These are phyloP conservation scores for Phytophthora uliginosa DNA, from an alignment of 352 stramenopile species.

Conservation along the genomic window DNA sequence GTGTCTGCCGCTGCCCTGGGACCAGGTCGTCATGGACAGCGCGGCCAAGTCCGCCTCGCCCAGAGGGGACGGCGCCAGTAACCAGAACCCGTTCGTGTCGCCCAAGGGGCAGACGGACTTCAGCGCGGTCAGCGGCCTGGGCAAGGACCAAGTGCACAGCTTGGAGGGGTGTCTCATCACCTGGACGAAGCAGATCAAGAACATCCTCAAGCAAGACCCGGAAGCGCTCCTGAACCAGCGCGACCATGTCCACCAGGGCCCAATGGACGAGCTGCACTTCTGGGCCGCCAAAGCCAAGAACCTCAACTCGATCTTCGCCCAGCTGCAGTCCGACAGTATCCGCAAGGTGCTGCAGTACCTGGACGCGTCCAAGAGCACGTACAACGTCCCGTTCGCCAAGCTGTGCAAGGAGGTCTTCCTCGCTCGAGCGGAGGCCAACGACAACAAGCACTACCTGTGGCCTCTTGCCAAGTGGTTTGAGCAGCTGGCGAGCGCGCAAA, in stretches of 20 bases:
- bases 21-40: slow-evolving; percentile 74
- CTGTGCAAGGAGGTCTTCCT: slow-evolving; percentile 94
- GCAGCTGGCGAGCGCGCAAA: slow-evolving; percentile 38
- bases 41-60: slow-evolving; percentile 18
- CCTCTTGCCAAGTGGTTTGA: slow-evolving; percentile 80
- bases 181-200: slow-evolving; percentile 97
- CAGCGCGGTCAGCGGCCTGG: slow-evolving; percentile 26
- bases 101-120: slow-evolving; percentile 13
- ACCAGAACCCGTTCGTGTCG: slow-evolving; percentile 9
- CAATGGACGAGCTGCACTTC: slow-evolving; percentile 91
- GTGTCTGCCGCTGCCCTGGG: slow-evolving; percentile 87
- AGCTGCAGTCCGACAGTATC: slow-evolving; percentile 90
- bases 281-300: slow-evolving; percentile 88
- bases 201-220: slow-evolving; percentile 92
- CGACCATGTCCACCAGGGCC: slow-evolving; percentile 68
- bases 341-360: slow-evolving; percentile 91
- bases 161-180: slow-evolving; percentile 93
- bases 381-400: slow-evolving; percentile 94
- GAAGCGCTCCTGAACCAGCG: slow-evolving; percentile 78
- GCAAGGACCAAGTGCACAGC: slow-evolving; percentile 88
- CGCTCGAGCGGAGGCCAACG: slow-evolving; percentile 86
- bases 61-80: neutral
- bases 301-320: slow-evolving; percentile 93
- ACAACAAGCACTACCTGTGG: slow-evolving; percentile 89
- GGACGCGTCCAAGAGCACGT: slow-evolving; percentile 91